Base-by-base conservation (phyloP, 2,329 filamentous ascomycete species). In the Cercospora beticola region DNA sequence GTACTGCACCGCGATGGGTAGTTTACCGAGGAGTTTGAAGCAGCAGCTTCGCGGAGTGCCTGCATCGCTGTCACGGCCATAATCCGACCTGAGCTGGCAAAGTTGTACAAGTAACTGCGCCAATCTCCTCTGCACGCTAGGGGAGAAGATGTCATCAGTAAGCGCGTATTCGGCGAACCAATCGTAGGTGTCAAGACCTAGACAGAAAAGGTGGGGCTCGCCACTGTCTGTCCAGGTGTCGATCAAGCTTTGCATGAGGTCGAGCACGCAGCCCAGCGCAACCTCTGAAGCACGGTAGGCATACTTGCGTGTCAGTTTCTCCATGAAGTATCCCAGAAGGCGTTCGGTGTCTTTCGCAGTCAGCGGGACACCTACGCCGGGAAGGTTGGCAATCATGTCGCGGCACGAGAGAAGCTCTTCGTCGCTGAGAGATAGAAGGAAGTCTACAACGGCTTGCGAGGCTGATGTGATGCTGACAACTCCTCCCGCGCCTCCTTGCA, bases 261-360 rank as follows among this genome's bases (percentile, higher is more conserved):
- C 87, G 26, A 97, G 83, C 70, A 89, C 90, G 18, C 89, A 82
- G 56, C 85, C 86, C 60, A 93, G 82, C 4, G 91, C 88, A 21
- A 89, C 87, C 80, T 97, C 94, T 70, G 90, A 94, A 71, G 88
- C 88, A 67, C 89, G 88, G 74, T 90, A 90, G 30, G 87, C 85
- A 67, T 88, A 86, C 3, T 84, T 81, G 59, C 81, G 78, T 3
- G 89, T 76, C 52, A 86, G 81, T 31, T 80, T 79, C 63, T 84
- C 81, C 21, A 81, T 84, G 43, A 86, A 74, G 68, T 82, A 77
- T 62, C 83, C 81, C 12, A 88, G 76, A 5, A 88, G 72, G 4
- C 73, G 76, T 23, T 83, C 79, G 14, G 82, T 76, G 61, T 83
- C 81, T n/a, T 70, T 62, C 3, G 71, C 46, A 18, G 62, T 66